These are phyloP conservation scores for Dactylellina drechsleri DNA, from an alignment of 2,329 filamentous ascomycete species.

Conservation along the genomic window DNA sequence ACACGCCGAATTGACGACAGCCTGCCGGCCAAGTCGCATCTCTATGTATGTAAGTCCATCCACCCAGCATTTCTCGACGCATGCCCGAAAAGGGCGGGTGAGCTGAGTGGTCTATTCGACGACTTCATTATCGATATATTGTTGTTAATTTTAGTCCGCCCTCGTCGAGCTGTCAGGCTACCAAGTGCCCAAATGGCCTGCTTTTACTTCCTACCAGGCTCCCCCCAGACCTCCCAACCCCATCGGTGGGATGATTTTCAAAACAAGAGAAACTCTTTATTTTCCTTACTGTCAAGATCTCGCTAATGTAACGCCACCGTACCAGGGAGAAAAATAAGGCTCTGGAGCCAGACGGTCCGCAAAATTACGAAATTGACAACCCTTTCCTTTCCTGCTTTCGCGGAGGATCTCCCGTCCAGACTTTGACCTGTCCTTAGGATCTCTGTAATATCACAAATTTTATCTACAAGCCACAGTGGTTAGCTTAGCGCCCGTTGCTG, in stretches of 20 bases:
- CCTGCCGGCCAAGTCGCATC: too few relatives aligned
- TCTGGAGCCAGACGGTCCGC: conserved; percentile 28
- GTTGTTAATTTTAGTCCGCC: not conserved
- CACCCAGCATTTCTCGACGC: conserved; percentile 1
- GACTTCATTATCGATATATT: too few relatives aligned
- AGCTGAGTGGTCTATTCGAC: not conserved
- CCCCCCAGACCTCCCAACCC: not conserved
- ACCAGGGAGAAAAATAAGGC: conserved; percentile 2
- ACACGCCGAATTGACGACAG: too few relatives aligned
- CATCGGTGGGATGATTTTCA: not conserved
- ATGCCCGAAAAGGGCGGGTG: conserved; percentile 17
- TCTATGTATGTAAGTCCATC: too few relatives aligned
- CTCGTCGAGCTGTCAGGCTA: not conserved
- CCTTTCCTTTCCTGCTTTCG: not conserved
- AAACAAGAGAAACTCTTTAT: not conserved
- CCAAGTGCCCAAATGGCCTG: not conserved
- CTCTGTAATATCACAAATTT: too few relatives aligned
- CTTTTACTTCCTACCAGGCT: too few relatives aligned
- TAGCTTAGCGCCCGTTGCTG: too few relatives aligned
- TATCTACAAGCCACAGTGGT: too few relatives aligned
- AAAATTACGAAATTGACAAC: conserved; percentile 23
- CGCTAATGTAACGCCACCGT: conserved; percentile 3
- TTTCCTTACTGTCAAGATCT: not conserved
- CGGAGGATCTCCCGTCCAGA: too few relatives aligned
- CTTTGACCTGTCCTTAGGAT: too few relatives aligned